These are phyloP conservation scores for Piloderma croceum DNA, from an alignment of 768 basidiomycete genomes.

Conservation along the genomic window DNA sequence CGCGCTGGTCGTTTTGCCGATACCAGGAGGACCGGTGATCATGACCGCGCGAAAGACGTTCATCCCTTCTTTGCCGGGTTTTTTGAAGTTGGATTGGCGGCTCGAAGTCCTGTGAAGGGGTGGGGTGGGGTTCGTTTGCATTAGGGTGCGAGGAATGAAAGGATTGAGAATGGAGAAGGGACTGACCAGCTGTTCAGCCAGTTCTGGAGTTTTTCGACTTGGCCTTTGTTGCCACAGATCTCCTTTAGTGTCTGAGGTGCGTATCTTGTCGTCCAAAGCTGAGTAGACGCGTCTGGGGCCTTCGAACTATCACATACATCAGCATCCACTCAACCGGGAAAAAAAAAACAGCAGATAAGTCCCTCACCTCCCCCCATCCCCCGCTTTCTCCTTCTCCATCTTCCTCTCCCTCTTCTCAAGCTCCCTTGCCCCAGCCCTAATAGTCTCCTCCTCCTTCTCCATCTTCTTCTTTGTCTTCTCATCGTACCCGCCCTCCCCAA, in stretches of 20 bases:
- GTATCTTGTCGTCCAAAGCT: conserved; percentile 95
- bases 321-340: background rate
- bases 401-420: conserved; percentile 71
- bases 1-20: conserved; percentile 95
- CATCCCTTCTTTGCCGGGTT: conserved; percentile 88
- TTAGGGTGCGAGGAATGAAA: too few species aligned
- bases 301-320: conserved; percentile 22
- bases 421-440: conserved; percentile 66
- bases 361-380: conserved; percentile 15
- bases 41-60: conserved; percentile 82
- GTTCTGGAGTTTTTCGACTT: conserved; percentile 79
- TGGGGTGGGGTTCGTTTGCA: too few species aligned
- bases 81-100: conserved; percentile 77
- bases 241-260: conserved; percentile 86
- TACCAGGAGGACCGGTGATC: conserved; percentile 92
- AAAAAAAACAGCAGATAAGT: conserved; percentile 4
- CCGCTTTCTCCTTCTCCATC: conserved; percentile 30
- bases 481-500: conserved; percentile 48
- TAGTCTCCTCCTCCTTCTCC: conserved; percentile 74
- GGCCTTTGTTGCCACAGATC: conserved; percentile 91
- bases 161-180: background rate
- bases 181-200: conserved; percentile 88
- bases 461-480: conserved; percentile 78
- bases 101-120: conserved; percentile 82
- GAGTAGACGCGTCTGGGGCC: conserved; percentile 42